These are phyloP conservation scores for Fraxinus floribunda DNA, from an alignment of 305 asterid species.

Conservation along the genomic window DNA sequence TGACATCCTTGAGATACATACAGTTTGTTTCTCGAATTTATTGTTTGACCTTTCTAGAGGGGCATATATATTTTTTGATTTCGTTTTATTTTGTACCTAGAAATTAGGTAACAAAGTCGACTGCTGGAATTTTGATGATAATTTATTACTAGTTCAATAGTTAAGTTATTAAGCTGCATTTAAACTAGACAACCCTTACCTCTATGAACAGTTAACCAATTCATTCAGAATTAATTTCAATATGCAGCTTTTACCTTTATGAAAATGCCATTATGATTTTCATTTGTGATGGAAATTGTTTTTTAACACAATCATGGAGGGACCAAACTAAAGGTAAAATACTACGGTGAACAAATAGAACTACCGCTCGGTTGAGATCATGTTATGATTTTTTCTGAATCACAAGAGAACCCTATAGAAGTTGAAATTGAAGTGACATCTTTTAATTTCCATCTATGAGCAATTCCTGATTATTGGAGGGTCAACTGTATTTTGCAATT, in stretches of 20 bases:
- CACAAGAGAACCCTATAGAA: not conserved
- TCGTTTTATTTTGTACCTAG: not conserved
- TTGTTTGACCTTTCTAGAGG: not conserved
- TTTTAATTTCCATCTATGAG: not conserved
- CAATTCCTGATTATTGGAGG: not conserved
- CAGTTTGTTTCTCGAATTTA: not conserved
- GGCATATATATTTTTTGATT: not conserved
- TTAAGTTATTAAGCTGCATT: not conserved
- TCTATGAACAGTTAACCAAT: not conserved
- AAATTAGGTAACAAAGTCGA: not conserved
- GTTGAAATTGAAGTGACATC: not conserved
- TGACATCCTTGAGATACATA: not conserved
- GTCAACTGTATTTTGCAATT: not conserved
- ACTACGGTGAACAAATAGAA: not conserved
- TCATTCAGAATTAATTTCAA: not conserved
- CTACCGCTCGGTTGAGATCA: not conserved
- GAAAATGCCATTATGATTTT: not conserved
- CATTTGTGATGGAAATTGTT: not conserved
- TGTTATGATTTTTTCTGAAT: not conserved
- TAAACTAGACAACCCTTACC: not conserved
- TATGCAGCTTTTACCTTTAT: not conserved
- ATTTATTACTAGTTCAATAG: not conserved
- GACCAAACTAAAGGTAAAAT: not conserved
- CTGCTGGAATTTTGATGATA: not conserved
- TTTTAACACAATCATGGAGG: not conserved